Percentiles rank a stretch among this genome's conserved stretches.
Conservation (phyloP, 768 basidiomycete genomes). For the Mycena kentingensis region DNA sequence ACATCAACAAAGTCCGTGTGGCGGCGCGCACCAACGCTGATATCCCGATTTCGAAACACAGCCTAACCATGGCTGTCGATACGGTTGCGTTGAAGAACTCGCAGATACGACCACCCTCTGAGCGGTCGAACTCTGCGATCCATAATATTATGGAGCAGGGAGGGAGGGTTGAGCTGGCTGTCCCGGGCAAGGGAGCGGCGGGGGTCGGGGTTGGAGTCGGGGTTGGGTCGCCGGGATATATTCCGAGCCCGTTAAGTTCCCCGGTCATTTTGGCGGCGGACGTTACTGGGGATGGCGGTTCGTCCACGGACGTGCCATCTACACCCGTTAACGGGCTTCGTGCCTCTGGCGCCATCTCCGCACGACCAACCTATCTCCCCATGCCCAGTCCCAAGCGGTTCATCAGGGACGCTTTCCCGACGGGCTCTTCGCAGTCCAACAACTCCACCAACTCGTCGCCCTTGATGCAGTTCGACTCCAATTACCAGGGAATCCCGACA, state of each 20-base stretch:
- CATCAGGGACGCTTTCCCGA: slow-evolving; percentile 14
- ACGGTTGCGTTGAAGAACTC: slow-evolving; percentile 32
- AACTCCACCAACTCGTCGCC: slow-evolving; percentile 27
- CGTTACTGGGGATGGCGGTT: background rate
- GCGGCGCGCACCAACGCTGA: slow-evolving; percentile 22
- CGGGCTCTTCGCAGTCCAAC: slow-evolving; percentile 13
- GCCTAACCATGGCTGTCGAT: slow-evolving; percentile 32
- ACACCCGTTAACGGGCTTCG: background rate
- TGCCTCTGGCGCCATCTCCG: background rate
- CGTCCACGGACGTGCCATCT: slow-evolving; percentile 3
- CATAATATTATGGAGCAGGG: slow-evolving; percentile 71
- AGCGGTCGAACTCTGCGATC: slow-evolving; percentile 48
- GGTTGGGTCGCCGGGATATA: slow-evolving; percentile 4
- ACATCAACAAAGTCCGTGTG: slow-evolving; percentile 24
- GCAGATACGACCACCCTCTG: slow-evolving; percentile 28
- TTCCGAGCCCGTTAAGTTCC: slow-evolving; percentile 10
- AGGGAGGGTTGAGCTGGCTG: slow-evolving; percentile 57
- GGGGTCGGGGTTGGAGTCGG: background rate
- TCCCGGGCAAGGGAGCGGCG: slow-evolving; percentile 37
- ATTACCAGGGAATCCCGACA: slow-evolving; percentile 41
- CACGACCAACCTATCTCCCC: slow-evolving; percentile 23
- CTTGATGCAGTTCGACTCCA: slow-evolving; percentile 41
- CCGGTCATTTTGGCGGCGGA: background rate
- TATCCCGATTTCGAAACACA: slow-evolving; percentile 25
- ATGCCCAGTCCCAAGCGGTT: slow-evolving; percentile 24